Conservation (phyloP, 371 early-diverging fungal species). For the Circinella umbellata region DNA sequence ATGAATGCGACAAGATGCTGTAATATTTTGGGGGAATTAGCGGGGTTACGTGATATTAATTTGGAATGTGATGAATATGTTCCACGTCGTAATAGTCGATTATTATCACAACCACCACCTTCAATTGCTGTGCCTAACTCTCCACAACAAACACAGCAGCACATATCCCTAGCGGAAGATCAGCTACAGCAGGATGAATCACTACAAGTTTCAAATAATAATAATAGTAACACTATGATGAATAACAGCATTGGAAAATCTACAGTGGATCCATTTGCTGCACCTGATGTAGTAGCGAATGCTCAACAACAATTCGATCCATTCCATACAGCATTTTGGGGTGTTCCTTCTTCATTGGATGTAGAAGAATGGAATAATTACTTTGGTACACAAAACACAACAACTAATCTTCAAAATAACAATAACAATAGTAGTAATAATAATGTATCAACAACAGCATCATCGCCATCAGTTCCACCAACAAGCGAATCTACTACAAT, state of each 20-base stretch:
- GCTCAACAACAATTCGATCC: conserved; percentile 26
- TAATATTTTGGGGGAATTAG: conserved; percentile 49
- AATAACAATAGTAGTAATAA: conserved; percentile 12
- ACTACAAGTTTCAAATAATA: neutral
- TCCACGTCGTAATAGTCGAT: conserved; percentile 16
- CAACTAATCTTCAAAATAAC: conserved; percentile 24
- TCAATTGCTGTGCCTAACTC: conserved; percentile 21
- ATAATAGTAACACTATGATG: neutral
- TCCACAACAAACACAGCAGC: conserved; percentile 17
- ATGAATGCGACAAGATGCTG: conserved; percentile 37
- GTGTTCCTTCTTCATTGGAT: conserved; percentile 28
- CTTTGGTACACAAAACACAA: conserved; percentile 33
- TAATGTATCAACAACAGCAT: conserved; percentile 20
- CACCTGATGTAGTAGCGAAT: conserved; percentile 37
- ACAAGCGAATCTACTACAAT: neutral
- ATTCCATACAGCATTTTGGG: conserved; percentile 29
- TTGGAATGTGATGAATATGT: conserved; percentile 20
- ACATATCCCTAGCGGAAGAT: neutral
- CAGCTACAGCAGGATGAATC: neutral
- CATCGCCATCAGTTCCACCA: no score
- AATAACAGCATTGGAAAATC: conserved; percentile 1
- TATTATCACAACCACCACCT: conserved; percentile 8
- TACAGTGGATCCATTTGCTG: conserved; percentile 46
- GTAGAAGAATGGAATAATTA: conserved; percentile 32
- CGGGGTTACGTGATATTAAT: conserved; percentile 44